Evolutionary conservation across 208 protist genomes (phyloP), one percentile per base, ranked within the genome.

Genomic region (Naegleria gruberi): DNA sequence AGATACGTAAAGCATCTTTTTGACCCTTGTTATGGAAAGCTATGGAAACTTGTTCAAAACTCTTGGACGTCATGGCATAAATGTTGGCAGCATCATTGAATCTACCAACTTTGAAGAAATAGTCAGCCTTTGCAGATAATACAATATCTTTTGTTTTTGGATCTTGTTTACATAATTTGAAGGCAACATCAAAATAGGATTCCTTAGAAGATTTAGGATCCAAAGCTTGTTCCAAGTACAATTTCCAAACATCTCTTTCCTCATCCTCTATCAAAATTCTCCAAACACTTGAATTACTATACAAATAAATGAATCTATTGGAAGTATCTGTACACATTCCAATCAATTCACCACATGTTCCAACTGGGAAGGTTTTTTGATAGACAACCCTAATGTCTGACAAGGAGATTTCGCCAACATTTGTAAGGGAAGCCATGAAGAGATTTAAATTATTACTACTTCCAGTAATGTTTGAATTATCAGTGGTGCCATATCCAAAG

Each of bases 21-120:
- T 87, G 44, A 85, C 30, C 77, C 0, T 88, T 81, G 42, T 93
- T 90, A 34, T 95, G 91, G 82, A 97, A 97, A 65, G 94, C 95
- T 17, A 97, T 91, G 4, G 94, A 90, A 34, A 95, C 91, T 73
- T 97, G 93, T 89, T 97, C 95, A 82, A 97, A 96, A 17, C 91
- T 82, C 40, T 86, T 90, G 12, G 91, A 74, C 6, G 94, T 96
- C 34, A 92, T 91, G 34, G 92, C 93, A 91, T 94, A 97, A 51
- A 93, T 92, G 6, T 73, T 55, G 0, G 95, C 95, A 19, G 95
- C 93, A 30, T 95, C 55, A 74, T 95, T 91, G 57, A 91, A 96
- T 57, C 91, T 90, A 6, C 89, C 89, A 12, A 90, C 65, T 17
- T 89, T 90, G 86, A 96, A 95, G 82, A 94, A 96, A 86, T 95